phyloP scores from a whole-genome alignment of 768 basidiomycete species.

The Russula virescens region DNA sequence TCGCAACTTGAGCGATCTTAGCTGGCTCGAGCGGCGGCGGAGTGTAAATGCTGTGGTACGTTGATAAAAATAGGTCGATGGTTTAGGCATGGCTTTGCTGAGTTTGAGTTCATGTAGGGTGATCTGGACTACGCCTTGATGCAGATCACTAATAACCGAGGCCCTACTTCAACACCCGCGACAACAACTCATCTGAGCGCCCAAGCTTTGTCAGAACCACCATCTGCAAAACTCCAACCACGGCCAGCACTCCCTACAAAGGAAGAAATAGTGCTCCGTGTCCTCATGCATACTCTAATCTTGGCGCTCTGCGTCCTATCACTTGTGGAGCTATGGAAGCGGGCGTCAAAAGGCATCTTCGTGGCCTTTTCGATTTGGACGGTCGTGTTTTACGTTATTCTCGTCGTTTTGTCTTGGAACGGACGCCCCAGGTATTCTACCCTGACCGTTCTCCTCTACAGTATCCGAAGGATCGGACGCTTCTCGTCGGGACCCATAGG shows the following conservation, averaged over 20 bases:
- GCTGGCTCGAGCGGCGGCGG: constrained; percentile 72
- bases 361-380: constrained; percentile 61
- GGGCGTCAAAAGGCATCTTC: constrained; percentile 51
- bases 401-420: constrained; percentile 52
- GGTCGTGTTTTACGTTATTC: constrained; percentile 47
- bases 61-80: constrained; percentile 16
- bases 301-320: constrained; percentile 53
- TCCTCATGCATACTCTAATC: constrained; percentile 52
- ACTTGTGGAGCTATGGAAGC: constrained; percentile 53
- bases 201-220: constrained; percentile 31
- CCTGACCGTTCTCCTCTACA: constrained; percentile 44
- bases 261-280: constrained; percentile 40
- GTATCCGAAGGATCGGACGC: constrained; percentile 35
- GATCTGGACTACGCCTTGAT: constrained; percentile 67
- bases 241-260: constrained; percentile 35
- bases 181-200: constrained; percentile 47
- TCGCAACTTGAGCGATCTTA: constrained; percentile 61
- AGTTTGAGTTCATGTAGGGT: constrained; percentile 39
- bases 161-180: constrained; percentile 43
- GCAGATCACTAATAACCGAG: constrained; percentile 48
- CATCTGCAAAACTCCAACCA: constrained; percentile 25
- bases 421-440: constrained; percentile 54
- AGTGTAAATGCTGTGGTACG: constrained; percentile 67
- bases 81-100: neutral
- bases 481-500: constrained; percentile 29